Evolutionary conservation across 2,329 filamentous ascomycete species (phyloP).

Genomic region (Exophiala sp.): DNA sequence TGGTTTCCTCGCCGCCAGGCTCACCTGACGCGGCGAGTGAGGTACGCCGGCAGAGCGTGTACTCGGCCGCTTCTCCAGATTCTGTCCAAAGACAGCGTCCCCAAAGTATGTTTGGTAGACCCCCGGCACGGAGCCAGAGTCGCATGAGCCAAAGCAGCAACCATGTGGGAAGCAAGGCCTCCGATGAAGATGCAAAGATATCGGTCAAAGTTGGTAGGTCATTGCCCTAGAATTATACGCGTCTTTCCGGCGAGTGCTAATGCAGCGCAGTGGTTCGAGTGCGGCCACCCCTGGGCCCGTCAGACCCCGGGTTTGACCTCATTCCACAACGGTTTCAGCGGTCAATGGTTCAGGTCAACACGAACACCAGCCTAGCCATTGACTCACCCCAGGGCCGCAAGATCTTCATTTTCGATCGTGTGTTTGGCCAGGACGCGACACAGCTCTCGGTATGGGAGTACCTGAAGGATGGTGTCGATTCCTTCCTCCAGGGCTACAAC

Average conservation of each 20-base stretch:
- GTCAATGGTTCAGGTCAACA: slow-evolving; percentile 84
- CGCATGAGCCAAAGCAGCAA: slow-evolving; percentile 74
- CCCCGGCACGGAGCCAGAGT: slow-evolving; percentile 65
- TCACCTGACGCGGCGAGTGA: slow-evolving; percentile 25
- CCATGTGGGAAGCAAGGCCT: slow-evolving; percentile 65
- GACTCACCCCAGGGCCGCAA: slow-evolving; percentile 90
- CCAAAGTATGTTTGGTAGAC: slow-evolving; percentile 72
- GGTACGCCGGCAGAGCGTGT: slow-evolving; percentile 27
- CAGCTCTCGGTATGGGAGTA: slow-evolving; percentile 96
- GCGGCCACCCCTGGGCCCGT: slow-evolving; percentile 73
- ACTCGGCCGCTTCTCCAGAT: slow-evolving; percentile 26
- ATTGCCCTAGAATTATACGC: neutral
- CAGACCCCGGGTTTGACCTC: slow-evolving; percentile 87
- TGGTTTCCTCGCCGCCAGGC: slow-evolving; percentile 27
- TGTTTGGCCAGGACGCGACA: slow-evolving; percentile 74
- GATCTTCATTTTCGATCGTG: slow-evolving; percentile 91
- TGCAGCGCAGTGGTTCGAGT: slow-evolving; percentile 70
- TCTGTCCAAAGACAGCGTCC: slow-evolving; percentile 53
- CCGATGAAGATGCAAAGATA: slow-evolving; percentile 83
- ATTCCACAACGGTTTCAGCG: slow-evolving; percentile 93
- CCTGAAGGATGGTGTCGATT: slow-evolving; percentile 77
- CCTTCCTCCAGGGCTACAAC: slow-evolving; percentile 95
- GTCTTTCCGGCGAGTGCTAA: slow-evolving; percentile 6
- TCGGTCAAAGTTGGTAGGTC: slow-evolving; percentile 90
- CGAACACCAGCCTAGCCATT: slow-evolving; percentile 76